A percentile compares a stretch with the other conserved stretches of the same genome.
Conservation (phyloP, 1,284 basidiomycete species). For the Austropuccinia psidii region DNA sequence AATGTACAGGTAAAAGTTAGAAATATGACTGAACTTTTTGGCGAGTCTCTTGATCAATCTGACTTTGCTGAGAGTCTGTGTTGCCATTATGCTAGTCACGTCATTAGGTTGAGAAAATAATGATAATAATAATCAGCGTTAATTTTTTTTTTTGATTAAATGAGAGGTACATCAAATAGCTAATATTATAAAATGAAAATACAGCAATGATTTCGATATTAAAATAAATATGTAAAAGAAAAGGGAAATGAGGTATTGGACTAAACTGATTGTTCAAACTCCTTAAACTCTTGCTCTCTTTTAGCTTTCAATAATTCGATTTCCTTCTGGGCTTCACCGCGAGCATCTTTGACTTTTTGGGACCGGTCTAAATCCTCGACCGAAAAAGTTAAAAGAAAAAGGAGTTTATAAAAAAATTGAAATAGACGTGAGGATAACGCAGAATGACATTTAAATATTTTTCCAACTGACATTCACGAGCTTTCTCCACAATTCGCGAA, state of each 20-base stretch:
- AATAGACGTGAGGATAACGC: too few species aligned
- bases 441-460: too few species aligned
- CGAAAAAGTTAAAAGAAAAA: neutral
- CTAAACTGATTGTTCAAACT: slow-evolving; percentile 14
- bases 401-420: neutral
- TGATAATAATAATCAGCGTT: neutral
- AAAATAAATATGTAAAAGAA: neutral
- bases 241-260: neutral
- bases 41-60: slow-evolving; percentile 3
- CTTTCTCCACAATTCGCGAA: slow-evolving; percentile 26
- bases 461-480: slow-evolving; percentile 32
- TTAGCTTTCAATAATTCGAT: slow-evolving; percentile 29
- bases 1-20: neutral
- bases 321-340: slow-evolving; percentile 33
- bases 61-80: slow-evolving; percentile 22
- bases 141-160: neutral
- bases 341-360: slow-evolving; percentile 32
- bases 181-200: neutral
- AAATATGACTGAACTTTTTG: neutral
- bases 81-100: slow-evolving; percentile 10
- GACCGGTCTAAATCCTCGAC: slow-evolving; percentile 16
- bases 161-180: neutral
- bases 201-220: neutral
- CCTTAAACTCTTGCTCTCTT: slow-evolving; percentile 31
- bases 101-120: neutral